These are phyloP conservation scores for Leptographium procerum DNA, from an alignment of 2,329 filamentous ascomycete genomes.

Conservation along the genomic window DNA sequence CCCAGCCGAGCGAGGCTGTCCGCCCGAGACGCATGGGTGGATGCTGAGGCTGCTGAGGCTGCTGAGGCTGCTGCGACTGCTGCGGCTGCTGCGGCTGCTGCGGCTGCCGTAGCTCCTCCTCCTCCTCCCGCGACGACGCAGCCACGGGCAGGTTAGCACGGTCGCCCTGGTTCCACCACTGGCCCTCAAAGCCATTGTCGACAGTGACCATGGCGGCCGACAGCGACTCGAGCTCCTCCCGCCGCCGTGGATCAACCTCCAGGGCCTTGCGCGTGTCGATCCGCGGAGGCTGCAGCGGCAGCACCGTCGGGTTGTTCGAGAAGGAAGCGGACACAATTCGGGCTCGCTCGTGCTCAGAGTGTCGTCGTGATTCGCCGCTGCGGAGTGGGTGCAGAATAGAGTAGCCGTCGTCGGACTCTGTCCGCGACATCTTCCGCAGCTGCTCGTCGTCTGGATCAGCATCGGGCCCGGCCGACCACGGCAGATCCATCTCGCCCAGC, in stretches of 20 bases:
- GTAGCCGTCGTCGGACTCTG: background rate
- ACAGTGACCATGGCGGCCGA: slow-evolving; percentile 44
- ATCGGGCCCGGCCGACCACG: slow-evolving; percentile 26
- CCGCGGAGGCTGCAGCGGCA: slow-evolving; percentile 3
- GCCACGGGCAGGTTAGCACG: slow-evolving; percentile 17
- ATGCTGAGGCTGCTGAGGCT: slow-evolving; percentile 8
- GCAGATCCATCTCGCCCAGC: slow-evolving; percentile 35
- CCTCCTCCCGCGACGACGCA: slow-evolving; percentile 5
- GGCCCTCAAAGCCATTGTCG: slow-evolving; percentile 46
- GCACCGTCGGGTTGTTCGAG: slow-evolving; percentile 6
- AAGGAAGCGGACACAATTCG: background rate
- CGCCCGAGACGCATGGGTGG: slow-evolving; percentile 8
- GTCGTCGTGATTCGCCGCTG: too few species aligned
- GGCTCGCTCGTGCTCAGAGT: background rate
- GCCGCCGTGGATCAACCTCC: slow-evolving; percentile 23
- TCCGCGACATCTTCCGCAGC: background rate
- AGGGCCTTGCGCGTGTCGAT: slow-evolving; percentile 11
- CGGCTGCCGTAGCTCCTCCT: too few species aligned
- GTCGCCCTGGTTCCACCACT: slow-evolving; percentile 43
- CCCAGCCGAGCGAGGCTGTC: slow-evolving; percentile 18
- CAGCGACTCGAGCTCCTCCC: slow-evolving; percentile 33
- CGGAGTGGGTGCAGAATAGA: slow-evolving; percentile 7
- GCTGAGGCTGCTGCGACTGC: too few species aligned
- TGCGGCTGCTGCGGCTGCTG: too few species aligned
- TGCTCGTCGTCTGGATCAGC: slow-evolving; percentile 18